Evolutionary conservation across 768 basidiomycete genomes (phyloP).

Genomic region (Collybia nuda): DNA sequence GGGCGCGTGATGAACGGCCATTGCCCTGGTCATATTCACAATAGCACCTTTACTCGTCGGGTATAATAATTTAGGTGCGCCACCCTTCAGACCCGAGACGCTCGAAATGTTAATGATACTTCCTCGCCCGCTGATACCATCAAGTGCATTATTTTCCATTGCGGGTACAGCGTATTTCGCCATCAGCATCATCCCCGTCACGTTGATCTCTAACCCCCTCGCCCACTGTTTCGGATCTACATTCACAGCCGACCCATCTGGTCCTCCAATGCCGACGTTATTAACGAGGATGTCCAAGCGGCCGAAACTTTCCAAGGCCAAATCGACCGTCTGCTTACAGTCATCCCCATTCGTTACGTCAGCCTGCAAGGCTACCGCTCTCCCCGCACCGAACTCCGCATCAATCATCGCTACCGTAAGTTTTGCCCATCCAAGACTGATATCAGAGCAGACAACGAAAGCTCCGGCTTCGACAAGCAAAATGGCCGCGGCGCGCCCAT

Average conservation of each 20-base stretch:
- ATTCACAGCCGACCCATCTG: conserved; percentile 35
- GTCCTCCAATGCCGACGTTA: conserved; percentile 40
- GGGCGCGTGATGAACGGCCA: conserved; percentile 41
- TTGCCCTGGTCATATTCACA: conserved; percentile 43
- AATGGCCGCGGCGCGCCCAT: conserved; percentile 40
- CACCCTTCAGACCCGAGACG: conserved; percentile 35
- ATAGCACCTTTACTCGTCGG: conserved; percentile 43
- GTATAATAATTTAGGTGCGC: conserved; percentile 38
- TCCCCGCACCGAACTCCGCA: conserved; percentile 32
- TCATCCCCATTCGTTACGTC: conserved; percentile 34
- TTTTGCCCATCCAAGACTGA: conserved; percentile 33
- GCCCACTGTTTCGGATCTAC: conserved; percentile 35
- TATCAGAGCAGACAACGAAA: conserved; percentile 33
- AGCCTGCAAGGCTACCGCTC: conserved; percentile 29
- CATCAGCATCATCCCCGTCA: conserved; percentile 46
- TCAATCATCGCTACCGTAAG: conserved; percentile 38
- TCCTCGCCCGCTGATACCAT: conserved; percentile 31
- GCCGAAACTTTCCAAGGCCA: conserved; percentile 31
- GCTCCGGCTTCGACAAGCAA: conserved; percentile 40
- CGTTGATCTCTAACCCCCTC: conserved; percentile 34
- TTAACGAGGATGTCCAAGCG: conserved; percentile 42
- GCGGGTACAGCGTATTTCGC: conserved; percentile 40
- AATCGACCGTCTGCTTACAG: conserved; percentile 35
- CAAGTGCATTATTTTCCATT: conserved; percentile 34
- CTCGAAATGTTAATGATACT: conserved; percentile 41